Evolutionary conservation across 2,329 filamentous ascomycete genomes (phyloP).

Genomic region (Aspergillaceae sp.): DNA sequence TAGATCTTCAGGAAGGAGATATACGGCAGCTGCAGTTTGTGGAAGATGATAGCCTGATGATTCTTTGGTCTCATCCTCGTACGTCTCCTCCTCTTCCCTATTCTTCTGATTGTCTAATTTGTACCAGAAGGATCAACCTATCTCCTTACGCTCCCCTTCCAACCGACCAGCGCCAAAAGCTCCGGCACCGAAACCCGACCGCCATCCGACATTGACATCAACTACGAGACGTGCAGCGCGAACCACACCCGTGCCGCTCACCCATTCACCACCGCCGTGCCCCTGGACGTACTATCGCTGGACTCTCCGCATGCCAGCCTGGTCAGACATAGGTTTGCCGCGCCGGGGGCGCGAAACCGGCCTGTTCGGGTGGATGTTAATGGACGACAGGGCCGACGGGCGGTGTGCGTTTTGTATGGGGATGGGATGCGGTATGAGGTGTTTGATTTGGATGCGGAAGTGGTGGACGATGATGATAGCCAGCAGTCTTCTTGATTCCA

Average conservation of each 20-base stretch:
- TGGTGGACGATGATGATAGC: conserved; percentile 19
- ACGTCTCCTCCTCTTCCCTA: conserved; percentile 4
- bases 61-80: conserved; percentile 44
- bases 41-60: conserved; percentile 51
- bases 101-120: neutral
- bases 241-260: no score
- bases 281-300: conserved; percentile 13
- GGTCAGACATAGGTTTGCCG: conserved; percentile 41
- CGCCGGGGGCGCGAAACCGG: conserved; percentile 35
- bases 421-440: conserved; percentile 48
- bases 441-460: conserved; percentile 45
- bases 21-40: conserved; percentile 59
- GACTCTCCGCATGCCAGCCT: conserved; percentile 12
- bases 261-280: conserved; percentile 5
- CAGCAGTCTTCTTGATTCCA: no score
- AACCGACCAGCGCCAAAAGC: conserved; percentile 6
- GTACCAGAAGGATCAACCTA: conserved; percentile 14
- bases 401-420: conserved; percentile 48
- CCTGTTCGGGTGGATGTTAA: conserved; percentile 48
- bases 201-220: neutral
- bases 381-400: conserved; percentile 45
- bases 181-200: conserved; percentile 4
- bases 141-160: conserved; percentile 29
- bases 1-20: conserved; percentile 26
- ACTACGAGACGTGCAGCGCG: neutral